Base-by-base conservation (phyloP, 2,329 filamentous ascomycete species). In the Curvularia sp. region DNA sequence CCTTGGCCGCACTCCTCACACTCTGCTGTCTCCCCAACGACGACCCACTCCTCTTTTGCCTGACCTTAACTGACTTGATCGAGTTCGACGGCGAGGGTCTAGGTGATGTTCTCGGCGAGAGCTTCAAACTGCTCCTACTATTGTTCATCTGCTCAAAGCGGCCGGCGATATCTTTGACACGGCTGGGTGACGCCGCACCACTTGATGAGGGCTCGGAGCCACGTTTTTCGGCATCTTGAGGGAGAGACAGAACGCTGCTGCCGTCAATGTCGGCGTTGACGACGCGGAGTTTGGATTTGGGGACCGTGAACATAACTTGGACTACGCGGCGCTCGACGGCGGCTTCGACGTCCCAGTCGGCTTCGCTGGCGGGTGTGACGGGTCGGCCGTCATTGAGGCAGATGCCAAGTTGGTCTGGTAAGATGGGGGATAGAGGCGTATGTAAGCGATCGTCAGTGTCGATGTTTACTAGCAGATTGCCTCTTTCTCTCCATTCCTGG, bases 221-320 rank as follows among this genome's bases (percentile, higher is more conserved):
- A 22, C 31, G 38, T 12, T 64, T 64, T 1, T 62, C 57, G 26
- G 53, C 54, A 5, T 64, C 61, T 4, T 44, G 55, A 0, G 66
- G 64, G 5, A 74, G 39, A 22, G 65, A 73, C 10, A 76, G 49
- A 2, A 77, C 53, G 20, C 69, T 73, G 18, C 57, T 65, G 0
- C 69, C 62, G 33, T 77, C 74, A 0, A 72, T 55, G 55, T 77
- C 75, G 2, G 75, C 75, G 15, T 98, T 98, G 20, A 97, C 94
- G n/a, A 98, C 93, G 26, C 94, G 82, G 62, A 98, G 78, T 67
- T 88, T 87, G 76, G 94, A 90, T 75, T 89, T 92, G 2, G 95
- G 94, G 60, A 97, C 92, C 0, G 94, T 97, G 77, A 97, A 98
- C 86, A 96, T 95, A 72, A 84, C 79, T 55, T 82, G 82, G n/a